phyloP scores from a whole-genome alignment of 2,329 filamentous ascomycete genomes.

The Ophiosphaerella herpotricha region DNA sequence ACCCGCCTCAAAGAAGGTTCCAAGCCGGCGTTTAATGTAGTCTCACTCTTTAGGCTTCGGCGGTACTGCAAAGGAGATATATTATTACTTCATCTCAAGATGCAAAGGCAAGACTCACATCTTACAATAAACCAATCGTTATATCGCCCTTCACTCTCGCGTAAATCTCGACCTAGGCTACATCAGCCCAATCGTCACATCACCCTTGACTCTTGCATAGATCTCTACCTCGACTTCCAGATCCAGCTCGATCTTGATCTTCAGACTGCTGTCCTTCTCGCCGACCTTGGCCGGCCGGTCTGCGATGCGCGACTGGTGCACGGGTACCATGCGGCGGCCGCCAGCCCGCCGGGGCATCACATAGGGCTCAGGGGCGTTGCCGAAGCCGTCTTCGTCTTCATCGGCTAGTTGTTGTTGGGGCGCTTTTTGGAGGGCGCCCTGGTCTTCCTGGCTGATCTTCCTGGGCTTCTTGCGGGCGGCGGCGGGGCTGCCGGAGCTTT shows the following conservation, averaged over 20 bases:
- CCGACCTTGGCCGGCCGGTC: conserved; percentile 43
- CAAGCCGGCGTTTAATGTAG: no score
- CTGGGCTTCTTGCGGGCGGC: conserved; percentile 17
- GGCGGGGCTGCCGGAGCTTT: conserved; percentile 5
- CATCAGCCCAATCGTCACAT: conserved; percentile 39
- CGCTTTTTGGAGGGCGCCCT: conserved; percentile 12
- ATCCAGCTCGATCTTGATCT: conserved; percentile 51
- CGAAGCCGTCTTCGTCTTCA: conserved; percentile 9
- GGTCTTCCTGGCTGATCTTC: conserved; percentile 8
- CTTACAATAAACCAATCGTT: conserved; percentile 48
- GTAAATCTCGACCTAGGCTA: conserved; percentile 48
- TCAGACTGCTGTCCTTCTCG: conserved; percentile 45
- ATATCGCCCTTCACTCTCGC: conserved; percentile 43
- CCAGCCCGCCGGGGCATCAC: conserved; percentile 9
- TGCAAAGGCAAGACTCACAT: conserved; percentile 14
- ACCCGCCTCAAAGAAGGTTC: no score
- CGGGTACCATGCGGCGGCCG: conserved; percentile 30
- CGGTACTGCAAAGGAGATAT: no score
- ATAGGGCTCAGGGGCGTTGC: conserved; percentile 45
- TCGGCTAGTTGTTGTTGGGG: conserved; percentile 2
- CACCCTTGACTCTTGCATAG: conserved; percentile 39
- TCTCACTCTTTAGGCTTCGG: no score
- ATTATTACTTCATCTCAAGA: not conserved
- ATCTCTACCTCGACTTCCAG: conserved; percentile 41
- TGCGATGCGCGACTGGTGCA: conserved; percentile 47